phyloP scores from a whole-genome alignment of 179 eudicot genomes.

The Heliamphora pulchella region DNA sequence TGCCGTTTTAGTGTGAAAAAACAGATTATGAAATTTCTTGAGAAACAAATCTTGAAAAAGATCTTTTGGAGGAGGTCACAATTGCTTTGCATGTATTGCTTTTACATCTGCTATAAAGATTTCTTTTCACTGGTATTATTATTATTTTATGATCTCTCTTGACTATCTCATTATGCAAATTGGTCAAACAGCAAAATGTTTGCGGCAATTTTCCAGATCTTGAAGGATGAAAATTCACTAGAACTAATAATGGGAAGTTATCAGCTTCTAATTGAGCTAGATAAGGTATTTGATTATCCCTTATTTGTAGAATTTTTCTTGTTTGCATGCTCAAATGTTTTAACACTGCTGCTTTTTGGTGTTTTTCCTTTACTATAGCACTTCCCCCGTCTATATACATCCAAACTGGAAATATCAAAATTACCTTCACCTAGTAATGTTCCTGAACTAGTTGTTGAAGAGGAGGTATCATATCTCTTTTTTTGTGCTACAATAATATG shows the following conservation, averaged over 20 bases:
- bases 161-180: conserved; percentile 10
- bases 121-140: neutral
- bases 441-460: conserved; percentile 42
- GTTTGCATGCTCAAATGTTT: neutral
- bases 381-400: conserved; percentile 55
- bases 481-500: neutral
- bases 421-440: conserved; percentile 26
- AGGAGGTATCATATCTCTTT: conserved; percentile 47
- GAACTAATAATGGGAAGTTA: conserved; percentile 66
- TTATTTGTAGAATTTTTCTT: neutral
- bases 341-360: neutral
- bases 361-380: conserved; percentile 35
- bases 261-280: conserved; percentile 65
- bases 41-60: neutral
- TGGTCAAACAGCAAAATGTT: conserved; percentile 60
- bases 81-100: neutral
- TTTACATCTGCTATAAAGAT: neutral
- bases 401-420: conserved; percentile 24
- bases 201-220: conserved; percentile 60
- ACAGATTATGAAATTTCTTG: too few relatives aligned
- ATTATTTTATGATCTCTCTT: neutral
- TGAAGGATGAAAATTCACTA: conserved; percentile 65
- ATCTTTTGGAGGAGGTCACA: neutral
- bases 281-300: conserved; percentile 45
- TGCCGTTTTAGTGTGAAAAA: neutral